A percentile compares a stretch with the other conserved stretches of the same genome.
These are phyloP conservation scores for Dactylis glomerata DNA, from an alignment of 176 grass and related monocot species.

Conservation along the genomic window DNA sequence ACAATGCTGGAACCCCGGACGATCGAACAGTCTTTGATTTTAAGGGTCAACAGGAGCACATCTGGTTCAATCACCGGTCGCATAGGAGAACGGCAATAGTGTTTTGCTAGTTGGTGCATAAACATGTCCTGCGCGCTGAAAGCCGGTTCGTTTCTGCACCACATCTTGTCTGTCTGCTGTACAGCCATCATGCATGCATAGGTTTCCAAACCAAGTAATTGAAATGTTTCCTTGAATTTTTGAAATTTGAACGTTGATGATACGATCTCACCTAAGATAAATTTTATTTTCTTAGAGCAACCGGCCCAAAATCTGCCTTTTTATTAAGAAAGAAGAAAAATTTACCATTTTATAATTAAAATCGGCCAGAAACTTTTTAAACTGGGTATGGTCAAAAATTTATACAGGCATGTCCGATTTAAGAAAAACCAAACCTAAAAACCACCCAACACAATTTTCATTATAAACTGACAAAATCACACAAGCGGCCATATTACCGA, in stretches of 20 bases:
- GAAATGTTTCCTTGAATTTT: background rate
- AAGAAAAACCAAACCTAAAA: no score
- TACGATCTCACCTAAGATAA: background rate
- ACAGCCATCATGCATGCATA: background rate
- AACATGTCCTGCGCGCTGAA: constrained; percentile 33
- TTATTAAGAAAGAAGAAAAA: no score
- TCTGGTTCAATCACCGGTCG: constrained; percentile 7
- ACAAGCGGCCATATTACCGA: no score
- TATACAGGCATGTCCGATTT: no score
- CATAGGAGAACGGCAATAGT: background rate
- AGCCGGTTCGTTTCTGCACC: constrained; percentile 12
- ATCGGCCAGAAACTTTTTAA: no score
- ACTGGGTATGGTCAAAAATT: no score
- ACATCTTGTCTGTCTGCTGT: background rate
- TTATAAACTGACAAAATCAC: no score
- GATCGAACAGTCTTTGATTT: constrained; percentile 13
- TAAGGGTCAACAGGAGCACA: background rate
- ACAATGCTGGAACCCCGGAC: background rate
- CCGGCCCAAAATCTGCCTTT: no score
- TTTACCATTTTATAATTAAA: no score
- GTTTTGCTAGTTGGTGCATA: background rate
- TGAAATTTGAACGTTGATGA: background rate
- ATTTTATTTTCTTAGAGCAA: no score
- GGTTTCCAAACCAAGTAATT: background rate
- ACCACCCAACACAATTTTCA: no score